These are phyloP conservation scores for Corylus heterophylla DNA, from an alignment of 306 rosid species.

Conservation along the genomic window DNA sequence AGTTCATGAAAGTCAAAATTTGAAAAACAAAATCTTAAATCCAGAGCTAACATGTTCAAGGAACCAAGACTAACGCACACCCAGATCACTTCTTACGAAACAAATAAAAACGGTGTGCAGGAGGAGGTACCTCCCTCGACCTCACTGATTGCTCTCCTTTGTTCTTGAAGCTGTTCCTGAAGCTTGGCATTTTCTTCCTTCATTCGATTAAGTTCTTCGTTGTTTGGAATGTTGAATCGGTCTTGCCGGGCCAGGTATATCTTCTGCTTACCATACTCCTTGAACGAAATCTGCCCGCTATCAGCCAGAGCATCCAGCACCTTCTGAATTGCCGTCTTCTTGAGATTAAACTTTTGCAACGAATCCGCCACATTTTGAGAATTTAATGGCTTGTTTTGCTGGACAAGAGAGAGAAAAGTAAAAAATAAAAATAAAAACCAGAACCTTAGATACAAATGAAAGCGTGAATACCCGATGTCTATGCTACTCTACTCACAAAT, in stretches of 20 bases:
- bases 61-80: background rate
- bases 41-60: background rate
- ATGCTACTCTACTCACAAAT: background rate
- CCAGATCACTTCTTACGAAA: background rate
- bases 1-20: background rate
- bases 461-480: background rate
- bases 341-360: conserved; percentile 84
- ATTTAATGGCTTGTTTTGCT: conserved; percentile 93
- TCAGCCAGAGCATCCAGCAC: conserved; percentile 81
- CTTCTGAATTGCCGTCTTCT: conserved; percentile 79
- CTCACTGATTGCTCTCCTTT: conserved; percentile 49
- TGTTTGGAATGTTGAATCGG: conserved; percentile 68
- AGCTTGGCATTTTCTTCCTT: conserved; percentile 66
- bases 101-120: background rate
- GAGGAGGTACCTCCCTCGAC: conserved; percentile 71
- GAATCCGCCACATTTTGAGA: conserved; percentile 83
- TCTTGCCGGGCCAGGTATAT: conserved; percentile 87
- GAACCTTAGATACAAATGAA: background rate
- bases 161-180: conserved; percentile 57
- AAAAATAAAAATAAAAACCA: background rate
- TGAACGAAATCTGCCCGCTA: conserved; percentile 66
- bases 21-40: background rate
- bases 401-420: conserved; percentile 14
- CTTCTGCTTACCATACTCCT: conserved; percentile 98
- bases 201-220: conserved; percentile 81